Evolutionary conservation across 139 green algal genomes (phyloP).

Genomic region (Nannochloris sp.): DNA sequence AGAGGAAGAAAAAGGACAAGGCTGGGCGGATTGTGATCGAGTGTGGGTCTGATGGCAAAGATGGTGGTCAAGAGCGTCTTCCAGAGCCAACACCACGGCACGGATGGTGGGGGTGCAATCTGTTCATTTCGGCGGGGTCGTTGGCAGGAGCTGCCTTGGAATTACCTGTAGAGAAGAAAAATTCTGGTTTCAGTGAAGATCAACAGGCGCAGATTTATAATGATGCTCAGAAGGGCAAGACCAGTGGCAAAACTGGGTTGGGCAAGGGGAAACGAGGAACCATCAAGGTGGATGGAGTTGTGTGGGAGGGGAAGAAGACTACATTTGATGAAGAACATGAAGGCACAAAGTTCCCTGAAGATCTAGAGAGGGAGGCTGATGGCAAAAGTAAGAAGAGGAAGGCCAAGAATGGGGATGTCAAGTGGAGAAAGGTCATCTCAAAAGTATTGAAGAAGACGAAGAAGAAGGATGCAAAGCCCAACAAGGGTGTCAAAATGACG

Average conservation of each 20-base stretch:
- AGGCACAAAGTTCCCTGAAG: conserved; percentile 7
- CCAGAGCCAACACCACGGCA: conserved; percentile 18
- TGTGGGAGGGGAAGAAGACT: conserved; percentile 62
- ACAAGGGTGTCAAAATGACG: conserved; percentile 23
- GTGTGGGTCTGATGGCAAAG: neutral
- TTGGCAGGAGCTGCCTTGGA: conserved; percentile 48
- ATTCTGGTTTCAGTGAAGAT: conserved; percentile 57
- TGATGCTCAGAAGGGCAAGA: conserved; percentile 35
- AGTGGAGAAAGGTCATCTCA: conserved; percentile 35
- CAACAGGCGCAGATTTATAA: conserved; percentile 34
- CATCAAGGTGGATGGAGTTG: conserved; percentile 41
- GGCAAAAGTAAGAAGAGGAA: neutral
- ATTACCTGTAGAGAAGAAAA: neutral
- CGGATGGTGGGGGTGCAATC: conserved; percentile 68
- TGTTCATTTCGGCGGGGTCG: conserved; percentile 48
- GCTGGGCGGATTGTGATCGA: neutral
- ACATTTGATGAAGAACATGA: conserved; percentile 43
- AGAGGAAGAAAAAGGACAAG: conserved; percentile 6
- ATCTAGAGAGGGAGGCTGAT: neutral
- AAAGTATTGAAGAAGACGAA: conserved; percentile 10
- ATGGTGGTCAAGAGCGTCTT: conserved; percentile 3
- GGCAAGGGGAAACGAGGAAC: conserved; percentile 20
- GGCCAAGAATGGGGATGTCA: conserved; percentile 13
- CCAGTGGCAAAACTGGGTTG: conserved; percentile 33
- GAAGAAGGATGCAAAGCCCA: conserved; percentile 17